A percentile compares a stretch with the other conserved stretches of the same genome.
Evolutionary conservation across 2,329 filamentous ascomycete genomes (phyloP).

Genomic region (Ampelomyces quisqualis): DNA sequence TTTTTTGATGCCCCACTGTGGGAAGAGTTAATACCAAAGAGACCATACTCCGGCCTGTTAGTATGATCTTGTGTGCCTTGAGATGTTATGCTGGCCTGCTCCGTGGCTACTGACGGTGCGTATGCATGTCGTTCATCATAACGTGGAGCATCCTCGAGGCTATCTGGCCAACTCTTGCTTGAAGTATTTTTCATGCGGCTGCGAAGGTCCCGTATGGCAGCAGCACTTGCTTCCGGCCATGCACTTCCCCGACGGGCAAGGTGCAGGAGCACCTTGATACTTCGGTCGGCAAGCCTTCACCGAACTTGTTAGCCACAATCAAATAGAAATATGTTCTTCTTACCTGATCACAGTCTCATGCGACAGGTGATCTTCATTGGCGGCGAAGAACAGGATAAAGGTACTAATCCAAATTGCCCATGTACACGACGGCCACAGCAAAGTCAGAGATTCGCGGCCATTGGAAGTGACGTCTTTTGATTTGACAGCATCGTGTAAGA

Average conservation of each 20-base stretch:
- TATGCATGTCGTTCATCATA: no score
- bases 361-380: constrained; percentile 49
- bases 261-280: constrained; percentile 28
- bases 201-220: constrained; percentile 28
- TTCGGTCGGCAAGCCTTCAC: constrained; percentile 27
- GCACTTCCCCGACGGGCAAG: constrained; percentile 28
- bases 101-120: no score
- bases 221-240: constrained; percentile 35
- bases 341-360: constrained; percentile 46
- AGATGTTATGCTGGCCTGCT: background rate
- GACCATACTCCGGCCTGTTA: background rate
- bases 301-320: constrained; percentile 6
- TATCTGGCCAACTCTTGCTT: background rate
- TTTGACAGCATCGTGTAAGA: constrained; percentile 38
- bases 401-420: constrained; percentile 58
- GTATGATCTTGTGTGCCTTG: background rate
- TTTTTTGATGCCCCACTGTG: background rate
- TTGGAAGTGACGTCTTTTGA: constrained; percentile 13
- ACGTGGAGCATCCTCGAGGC: background rate
- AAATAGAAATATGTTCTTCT: background rate
- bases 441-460: constrained; percentile 26
- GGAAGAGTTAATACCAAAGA: background rate
- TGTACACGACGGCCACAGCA: constrained; percentile 56
- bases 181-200: constrained; percentile 15
- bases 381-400: constrained; percentile 55